Evolutionary conservation across 495 filamentous ascomycete genomes (phyloP).

Genomic region (Podospora didyma): DNA sequence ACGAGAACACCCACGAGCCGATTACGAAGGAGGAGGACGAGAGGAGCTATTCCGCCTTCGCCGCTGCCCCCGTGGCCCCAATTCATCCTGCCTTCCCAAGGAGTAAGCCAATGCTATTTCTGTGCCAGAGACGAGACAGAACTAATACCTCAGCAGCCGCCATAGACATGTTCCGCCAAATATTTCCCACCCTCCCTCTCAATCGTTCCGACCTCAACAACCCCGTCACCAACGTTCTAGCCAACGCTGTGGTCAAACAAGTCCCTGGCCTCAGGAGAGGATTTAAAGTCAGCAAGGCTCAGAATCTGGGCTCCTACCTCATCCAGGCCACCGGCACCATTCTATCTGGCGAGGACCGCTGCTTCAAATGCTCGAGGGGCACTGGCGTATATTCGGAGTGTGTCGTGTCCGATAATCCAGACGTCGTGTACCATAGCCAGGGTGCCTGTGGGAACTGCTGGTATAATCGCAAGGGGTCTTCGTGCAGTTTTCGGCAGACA

Average conservation of each 20-base stretch:
- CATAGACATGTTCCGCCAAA: not conserved
- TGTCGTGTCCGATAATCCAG: constrained; percentile 8
- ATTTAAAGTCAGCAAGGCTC: constrained; percentile 8
- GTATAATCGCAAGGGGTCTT: constrained; percentile 16
- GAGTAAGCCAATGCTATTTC: not conserved
- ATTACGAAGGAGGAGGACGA: not conserved
- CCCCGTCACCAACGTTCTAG: not conserved
- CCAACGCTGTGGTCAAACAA: not conserved
- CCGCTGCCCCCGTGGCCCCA: not conserved
- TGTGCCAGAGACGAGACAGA: not conserved
- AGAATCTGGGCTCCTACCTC: constrained; percentile 14
- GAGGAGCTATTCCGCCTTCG: not conserved
- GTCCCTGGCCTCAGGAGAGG: not conserved
- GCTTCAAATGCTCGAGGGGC: constrained; percentile 5
- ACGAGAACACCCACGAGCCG: not conserved
- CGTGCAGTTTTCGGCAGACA: constrained; percentile 14
- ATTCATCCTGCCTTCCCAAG: not conserved
- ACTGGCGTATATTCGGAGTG: constrained; percentile 9
- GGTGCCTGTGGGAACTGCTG: constrained; percentile 24
- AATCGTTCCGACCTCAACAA: too few relatives aligned
- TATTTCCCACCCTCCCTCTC: constrained; percentile 2
- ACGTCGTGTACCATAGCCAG: not conserved
- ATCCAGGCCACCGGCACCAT: constrained; percentile 18
- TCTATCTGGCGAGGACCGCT: constrained; percentile 1
- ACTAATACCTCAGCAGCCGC: not conserved